Percentiles rank a stretch among this genome's conserved stretches.
phyloP scores from a whole-genome alignment of 768 basidiomycete genomes.

The Auricularia sp. region DNA sequence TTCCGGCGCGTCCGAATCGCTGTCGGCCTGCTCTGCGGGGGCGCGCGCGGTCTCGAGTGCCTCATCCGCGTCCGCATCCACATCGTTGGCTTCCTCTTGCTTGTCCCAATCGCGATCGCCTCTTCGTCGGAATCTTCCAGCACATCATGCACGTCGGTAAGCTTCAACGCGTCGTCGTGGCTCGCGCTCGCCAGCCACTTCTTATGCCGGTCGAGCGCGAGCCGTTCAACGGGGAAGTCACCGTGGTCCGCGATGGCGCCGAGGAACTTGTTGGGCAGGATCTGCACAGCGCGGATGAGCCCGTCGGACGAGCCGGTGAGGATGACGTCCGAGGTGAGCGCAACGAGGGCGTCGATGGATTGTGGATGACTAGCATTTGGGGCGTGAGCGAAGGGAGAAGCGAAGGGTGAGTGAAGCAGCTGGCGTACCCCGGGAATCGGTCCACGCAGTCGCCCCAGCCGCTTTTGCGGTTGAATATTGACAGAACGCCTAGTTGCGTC shows the following conservation, averaged over 20 bases:
- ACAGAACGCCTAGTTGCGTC: constrained; percentile 80
- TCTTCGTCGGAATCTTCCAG: constrained; percentile 47
- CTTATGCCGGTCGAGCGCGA: constrained; percentile 50
- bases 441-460: constrained; percentile 93
- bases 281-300: constrained; percentile 73
- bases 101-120: constrained; percentile 10
- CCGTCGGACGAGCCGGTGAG: constrained; percentile 92
- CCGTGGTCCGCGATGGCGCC: constrained; percentile 89
- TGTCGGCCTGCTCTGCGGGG: background rate
- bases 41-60: background rate
- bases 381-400: background rate
- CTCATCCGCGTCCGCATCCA: background rate
- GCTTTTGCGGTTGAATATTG: constrained; percentile 76
- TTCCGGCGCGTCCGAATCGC: background rate
- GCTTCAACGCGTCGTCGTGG: constrained; percentile 75
- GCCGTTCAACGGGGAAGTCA: constrained; percentile 84
- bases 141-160: constrained; percentile 76
- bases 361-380: constrained; percentile 63
- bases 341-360: constrained; percentile 80
- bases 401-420: constrained; percentile 9
- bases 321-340: constrained; percentile 58
- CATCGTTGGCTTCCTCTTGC: background rate
- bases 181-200: constrained; percentile 89
- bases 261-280: constrained; percentile 81
- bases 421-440: constrained; percentile 67